These are phyloP conservation scores for Exophiala viscosa DNA, from an alignment of 2,329 filamentous ascomycete genomes.

Conservation along the genomic window DNA sequence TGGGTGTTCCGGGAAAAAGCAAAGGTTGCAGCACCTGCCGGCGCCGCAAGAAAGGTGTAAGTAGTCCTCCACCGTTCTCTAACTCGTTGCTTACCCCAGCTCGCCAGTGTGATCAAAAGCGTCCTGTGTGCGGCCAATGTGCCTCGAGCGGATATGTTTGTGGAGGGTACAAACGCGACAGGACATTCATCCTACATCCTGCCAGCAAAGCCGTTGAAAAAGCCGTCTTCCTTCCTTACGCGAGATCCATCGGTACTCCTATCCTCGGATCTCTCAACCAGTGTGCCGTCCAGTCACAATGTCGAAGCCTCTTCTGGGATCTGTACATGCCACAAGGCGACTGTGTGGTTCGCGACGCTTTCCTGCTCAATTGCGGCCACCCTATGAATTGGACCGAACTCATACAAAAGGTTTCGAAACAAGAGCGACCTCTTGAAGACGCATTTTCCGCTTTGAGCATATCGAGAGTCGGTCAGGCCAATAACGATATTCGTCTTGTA, in stretches of 20 bases:
- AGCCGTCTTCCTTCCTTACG: conserved; percentile 20
- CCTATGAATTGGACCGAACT: conserved; percentile 27
- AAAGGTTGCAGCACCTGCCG: conserved; percentile 63
- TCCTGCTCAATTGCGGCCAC: conserved; percentile 20
- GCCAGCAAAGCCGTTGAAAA: conserved; percentile 22
- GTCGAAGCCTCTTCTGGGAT: conserved; percentile 24
- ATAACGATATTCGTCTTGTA: conserved; percentile 29
- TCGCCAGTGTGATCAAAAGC: conserved; percentile 58
- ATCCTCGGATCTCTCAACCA: conserved; percentile 22
- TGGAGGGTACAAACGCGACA: conserved; percentile 60
- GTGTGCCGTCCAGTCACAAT: conserved; percentile 20
- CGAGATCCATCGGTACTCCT: conserved; percentile 10
- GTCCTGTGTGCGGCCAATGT: conserved; percentile 60
- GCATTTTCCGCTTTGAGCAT: conserved; percentile 27
- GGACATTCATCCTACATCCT: conserved; percentile 54
- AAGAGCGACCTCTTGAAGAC: conserved; percentile 21
- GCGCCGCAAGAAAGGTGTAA: conserved; percentile 56
- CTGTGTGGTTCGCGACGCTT: conserved; percentile 17
- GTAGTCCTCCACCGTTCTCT: conserved; percentile 23
- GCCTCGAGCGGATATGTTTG: conserved; percentile 55
- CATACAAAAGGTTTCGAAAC: conserved; percentile 16
- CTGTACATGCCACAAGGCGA: conserved; percentile 24
- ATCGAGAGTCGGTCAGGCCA: conserved; percentile 25
- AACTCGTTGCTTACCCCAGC: background rate
- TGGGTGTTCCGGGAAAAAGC: conserved; percentile 61